A percentile compares a stretch with the other conserved stretches of the same genome.
Conservation (phyloP, 164 flowering plant genomes). For the Aristolochia fimbriata region DNA sequence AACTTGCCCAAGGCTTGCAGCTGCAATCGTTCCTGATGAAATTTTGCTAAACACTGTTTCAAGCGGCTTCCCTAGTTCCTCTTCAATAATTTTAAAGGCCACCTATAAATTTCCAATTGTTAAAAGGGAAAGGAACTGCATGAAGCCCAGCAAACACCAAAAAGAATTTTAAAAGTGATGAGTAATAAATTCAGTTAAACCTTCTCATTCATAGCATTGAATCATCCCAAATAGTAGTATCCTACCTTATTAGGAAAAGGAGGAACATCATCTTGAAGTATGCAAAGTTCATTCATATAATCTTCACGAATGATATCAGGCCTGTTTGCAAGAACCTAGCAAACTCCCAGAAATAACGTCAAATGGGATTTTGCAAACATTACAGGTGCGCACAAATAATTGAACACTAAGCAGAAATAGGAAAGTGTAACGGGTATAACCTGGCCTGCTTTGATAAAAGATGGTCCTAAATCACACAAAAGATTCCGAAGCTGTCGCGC, state of each 20-base stretch:
- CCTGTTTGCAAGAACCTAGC: constrained; percentile 91
- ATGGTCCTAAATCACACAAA: constrained; percentile 88
- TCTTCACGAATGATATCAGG: constrained; percentile 98
- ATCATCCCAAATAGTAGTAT: not conserved
- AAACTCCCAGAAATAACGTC: not conserved
- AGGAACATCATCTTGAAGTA: constrained; percentile 99
- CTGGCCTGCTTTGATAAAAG: constrained; percentile 98
- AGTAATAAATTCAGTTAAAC: not conserved
- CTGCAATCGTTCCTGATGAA: constrained; percentile 85
- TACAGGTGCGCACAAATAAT: no score
- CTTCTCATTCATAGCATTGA: not conserved
- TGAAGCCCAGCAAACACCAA: not conserved
- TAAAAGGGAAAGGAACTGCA: not conserved
- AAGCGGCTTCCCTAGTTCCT: constrained; percentile 83
- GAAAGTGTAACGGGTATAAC: constrained; percentile 17
- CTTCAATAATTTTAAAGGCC: constrained; percentile 87
- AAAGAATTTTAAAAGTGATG: no score
- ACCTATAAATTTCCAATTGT: constrained; percentile 32
- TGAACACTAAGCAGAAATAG: no score
- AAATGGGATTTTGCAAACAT: not conserved
- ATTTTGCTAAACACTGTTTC: constrained; percentile 93
- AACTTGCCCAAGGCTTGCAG: constrained; percentile 98
- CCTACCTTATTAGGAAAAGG: constrained; percentile 84
- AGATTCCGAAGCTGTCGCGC: constrained; percentile 90
- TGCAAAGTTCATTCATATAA: constrained; percentile 98